These are phyloP conservation scores for Mucor velutinosus DNA, from an alignment of 371 early-diverging fungal genomes.

Conservation along the genomic window DNA sequence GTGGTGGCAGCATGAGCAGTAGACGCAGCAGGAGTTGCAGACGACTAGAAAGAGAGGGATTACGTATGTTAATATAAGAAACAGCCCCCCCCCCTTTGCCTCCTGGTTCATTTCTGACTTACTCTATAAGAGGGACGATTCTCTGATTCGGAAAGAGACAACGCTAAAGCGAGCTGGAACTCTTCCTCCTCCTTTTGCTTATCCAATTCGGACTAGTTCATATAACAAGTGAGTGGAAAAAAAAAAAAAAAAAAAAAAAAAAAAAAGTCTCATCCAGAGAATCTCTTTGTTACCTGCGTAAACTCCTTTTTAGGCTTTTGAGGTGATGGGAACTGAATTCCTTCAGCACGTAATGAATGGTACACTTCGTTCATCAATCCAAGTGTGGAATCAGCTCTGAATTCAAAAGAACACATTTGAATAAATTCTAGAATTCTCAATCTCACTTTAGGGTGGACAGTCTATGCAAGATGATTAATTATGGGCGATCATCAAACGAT, in stretches of 20 bases:
- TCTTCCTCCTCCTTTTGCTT: conserved; percentile 91
- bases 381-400: conserved; percentile 77
- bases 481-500: background rate
- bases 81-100: background rate
- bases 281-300: conserved; percentile 44
- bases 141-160: conserved; percentile 81
- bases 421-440: conserved; percentile 82
- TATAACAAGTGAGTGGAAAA: background rate
- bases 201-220: conserved; percentile 59
- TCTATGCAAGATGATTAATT: conserved; percentile 30
- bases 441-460: conserved; percentile 77
- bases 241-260: no score
- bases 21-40: conserved; percentile 23
- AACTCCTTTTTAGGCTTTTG: conserved; percentile 80
- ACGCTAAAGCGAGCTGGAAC: conserved; percentile 86
- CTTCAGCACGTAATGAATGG: conserved; percentile 63
- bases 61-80: conserved; percentile 15
- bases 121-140: conserved; percentile 50
- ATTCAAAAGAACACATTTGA: conserved; percentile 89
- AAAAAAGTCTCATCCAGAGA: background rate
- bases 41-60: conserved; percentile 20
- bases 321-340: conserved; percentile 78
- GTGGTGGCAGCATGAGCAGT: conserved; percentile 8
- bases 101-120: no score
- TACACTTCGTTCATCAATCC: conserved; percentile 90